These are phyloP conservation scores for Lasiosphaeria hispida DNA, from an alignment of 495 filamentous ascomycete species.

Conservation along the genomic window DNA sequence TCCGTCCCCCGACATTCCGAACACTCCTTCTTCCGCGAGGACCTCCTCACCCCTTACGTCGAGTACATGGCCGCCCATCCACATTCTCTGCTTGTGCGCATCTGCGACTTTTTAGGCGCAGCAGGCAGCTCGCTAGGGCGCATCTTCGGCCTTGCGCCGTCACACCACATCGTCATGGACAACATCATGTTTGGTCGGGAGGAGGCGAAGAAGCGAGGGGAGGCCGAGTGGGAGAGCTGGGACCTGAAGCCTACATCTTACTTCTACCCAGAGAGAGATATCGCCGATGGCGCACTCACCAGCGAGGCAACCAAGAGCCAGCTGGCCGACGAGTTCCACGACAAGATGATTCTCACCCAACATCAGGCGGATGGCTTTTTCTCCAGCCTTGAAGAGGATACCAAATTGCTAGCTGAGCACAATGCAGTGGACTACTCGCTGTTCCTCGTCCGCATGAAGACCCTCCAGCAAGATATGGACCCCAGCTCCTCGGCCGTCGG, in stretches of 20 bases:
- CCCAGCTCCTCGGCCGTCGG: conserved; percentile 23
- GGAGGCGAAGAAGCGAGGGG: conserved; percentile 35
- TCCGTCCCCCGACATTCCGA: conserved; percentile 65
- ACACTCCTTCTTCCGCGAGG: conserved; percentile 63
- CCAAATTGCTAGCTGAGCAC: conserved; percentile 53
- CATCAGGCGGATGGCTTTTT: conserved; percentile 52
- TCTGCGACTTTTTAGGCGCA: conserved; percentile 62
- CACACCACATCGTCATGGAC: conserved; percentile 72
- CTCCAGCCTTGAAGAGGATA: conserved; percentile 53
- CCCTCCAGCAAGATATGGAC: conserved; percentile 16
- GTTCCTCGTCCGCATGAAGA: conserved; percentile 57
- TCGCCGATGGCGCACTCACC: conserved; percentile 57
- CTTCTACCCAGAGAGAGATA: conserved; percentile 69
- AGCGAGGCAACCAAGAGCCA: conserved; percentile 57
- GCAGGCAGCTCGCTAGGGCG: conserved; percentile 54
- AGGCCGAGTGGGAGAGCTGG: conserved; percentile 61
- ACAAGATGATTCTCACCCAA: conserved; percentile 56
- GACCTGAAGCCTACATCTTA: conserved; percentile 70
- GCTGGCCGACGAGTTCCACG: conserved; percentile 61
- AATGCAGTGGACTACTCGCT: conserved; percentile 71
- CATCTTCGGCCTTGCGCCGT: conserved; percentile 53
- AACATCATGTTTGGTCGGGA: conserved; percentile 60
- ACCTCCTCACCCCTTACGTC: conserved; percentile 59
- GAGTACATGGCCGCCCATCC: conserved; percentile 58
- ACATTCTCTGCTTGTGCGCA: conserved; percentile 60